phyloP scores from a whole-genome alignment of 345 rosid species.

The Euphorbia tirucalli region DNA sequence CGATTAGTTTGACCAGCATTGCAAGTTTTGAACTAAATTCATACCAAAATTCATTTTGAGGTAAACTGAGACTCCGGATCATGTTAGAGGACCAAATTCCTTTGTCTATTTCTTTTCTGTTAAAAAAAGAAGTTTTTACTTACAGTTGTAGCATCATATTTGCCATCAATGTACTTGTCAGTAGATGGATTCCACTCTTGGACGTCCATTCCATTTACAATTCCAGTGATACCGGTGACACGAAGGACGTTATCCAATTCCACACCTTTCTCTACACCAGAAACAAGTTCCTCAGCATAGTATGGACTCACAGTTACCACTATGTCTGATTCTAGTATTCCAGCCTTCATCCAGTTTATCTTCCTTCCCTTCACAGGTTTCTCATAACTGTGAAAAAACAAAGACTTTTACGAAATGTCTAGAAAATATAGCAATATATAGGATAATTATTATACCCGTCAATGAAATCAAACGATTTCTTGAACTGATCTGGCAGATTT shows the following conservation, averaged over 20 bases:
- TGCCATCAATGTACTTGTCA: constrained; percentile 65
- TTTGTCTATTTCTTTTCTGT: too few species aligned
- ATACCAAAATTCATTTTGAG: too few species aligned
- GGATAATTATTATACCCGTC: constrained; percentile 78
- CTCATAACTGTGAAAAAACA: constrained; percentile 33
- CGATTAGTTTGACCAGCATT: too few species aligned
- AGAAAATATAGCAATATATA: constrained; percentile 2
- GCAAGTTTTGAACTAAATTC: too few species aligned
- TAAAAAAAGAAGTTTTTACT: too few species aligned
- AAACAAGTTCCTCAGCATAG: constrained; percentile 79
- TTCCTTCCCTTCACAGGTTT: constrained; percentile 86
- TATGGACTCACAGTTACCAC: constrained; percentile 82
- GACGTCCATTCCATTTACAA: constrained; percentile 90
- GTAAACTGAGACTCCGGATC: too few species aligned
- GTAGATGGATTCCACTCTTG: constrained; percentile 92
- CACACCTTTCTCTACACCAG: constrained; percentile 74
- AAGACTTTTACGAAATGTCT: too few species aligned
- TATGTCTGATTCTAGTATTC: constrained; percentile 66
- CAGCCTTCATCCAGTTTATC: constrained; percentile 98
- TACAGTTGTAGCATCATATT: constrained; percentile 73
- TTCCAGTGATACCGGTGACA: constrained; percentile 55
- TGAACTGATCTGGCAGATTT: constrained; percentile 66
- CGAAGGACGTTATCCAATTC: constrained; percentile 67
- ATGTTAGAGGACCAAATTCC: too few species aligned
- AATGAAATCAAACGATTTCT: constrained; percentile 76